These are phyloP conservation scores for Wallacemonas sp. DNA, from an alignment of 208 protist species.

Conservation along the genomic window DNA sequence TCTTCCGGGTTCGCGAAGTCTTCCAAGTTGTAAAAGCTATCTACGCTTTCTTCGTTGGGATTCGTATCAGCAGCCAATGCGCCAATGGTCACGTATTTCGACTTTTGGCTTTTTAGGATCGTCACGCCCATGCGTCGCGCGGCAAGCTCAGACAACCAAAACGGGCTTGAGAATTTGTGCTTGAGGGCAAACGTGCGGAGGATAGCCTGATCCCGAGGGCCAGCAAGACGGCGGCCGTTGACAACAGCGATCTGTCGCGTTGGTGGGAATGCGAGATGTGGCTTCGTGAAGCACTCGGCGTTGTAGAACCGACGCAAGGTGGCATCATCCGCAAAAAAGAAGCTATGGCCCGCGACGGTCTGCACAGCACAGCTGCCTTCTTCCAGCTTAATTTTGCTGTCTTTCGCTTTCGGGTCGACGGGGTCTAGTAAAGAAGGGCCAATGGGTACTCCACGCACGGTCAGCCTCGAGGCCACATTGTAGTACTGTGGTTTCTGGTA, in stretches of 20 bases:
- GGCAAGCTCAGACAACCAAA: constrained; percentile 71
- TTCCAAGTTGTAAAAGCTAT: constrained; percentile 88
- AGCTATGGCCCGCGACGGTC: neutral
- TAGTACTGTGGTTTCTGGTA: constrained; percentile 60
- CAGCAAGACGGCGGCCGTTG: constrained; percentile 71
- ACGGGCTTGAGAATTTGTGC: constrained; percentile 84
- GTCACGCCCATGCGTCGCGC: constrained; percentile 65
- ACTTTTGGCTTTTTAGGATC: constrained; percentile 54
- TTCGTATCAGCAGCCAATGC: constrained; percentile 45
- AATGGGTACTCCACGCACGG: constrained; percentile 29
- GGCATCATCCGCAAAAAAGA: constrained; percentile 85
- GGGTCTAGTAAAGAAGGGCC: constrained; percentile 22
- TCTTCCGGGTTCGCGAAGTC: constrained; percentile 71
- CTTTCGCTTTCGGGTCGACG: neutral
- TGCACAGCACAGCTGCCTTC: constrained; percentile 8
- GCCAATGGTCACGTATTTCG: constrained; percentile 73
- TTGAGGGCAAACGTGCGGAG: constrained; percentile 76
- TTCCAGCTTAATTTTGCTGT: constrained; percentile 1
- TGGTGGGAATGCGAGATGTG: constrained; percentile 74
- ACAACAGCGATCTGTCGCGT: constrained; percentile 80
- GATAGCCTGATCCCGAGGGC: constrained; percentile 74
- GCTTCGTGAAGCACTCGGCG: constrained; percentile 66
- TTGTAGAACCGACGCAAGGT: constrained; percentile 89
- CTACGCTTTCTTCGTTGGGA: constrained; percentile 42
- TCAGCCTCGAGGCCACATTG: constrained; percentile 17